Evolutionary conservation across 2,329 filamentous ascomycete genomes (phyloP).

Genomic region (Pyrenochaeta sp.): DNA sequence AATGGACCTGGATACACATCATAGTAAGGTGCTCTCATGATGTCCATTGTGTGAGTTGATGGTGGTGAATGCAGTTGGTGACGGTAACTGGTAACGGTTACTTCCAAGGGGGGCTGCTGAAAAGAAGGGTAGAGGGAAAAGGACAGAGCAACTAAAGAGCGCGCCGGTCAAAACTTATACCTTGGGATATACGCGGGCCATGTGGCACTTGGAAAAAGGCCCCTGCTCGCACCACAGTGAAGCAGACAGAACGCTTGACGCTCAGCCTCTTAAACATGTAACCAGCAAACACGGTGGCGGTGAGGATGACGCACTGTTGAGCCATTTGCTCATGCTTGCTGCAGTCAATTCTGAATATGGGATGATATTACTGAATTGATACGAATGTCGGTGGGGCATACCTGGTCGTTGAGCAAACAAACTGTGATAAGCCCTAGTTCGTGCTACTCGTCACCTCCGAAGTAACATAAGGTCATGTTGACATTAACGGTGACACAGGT

Average conservation of each 20-base stretch:
- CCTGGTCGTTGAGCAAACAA: slow-evolving; percentile 12
- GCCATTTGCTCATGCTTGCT: background rate
- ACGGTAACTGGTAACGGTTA: too few relatives aligned
- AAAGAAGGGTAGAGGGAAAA: slow-evolving; percentile 12
- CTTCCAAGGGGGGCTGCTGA: slow-evolving; percentile 34
- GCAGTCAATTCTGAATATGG: slow-evolving; percentile 6
- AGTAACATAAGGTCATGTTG: background rate
- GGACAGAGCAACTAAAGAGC: background rate
- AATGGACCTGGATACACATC: too few relatives aligned
- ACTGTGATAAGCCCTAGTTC: background rate
- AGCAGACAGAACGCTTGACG: too few relatives aligned
- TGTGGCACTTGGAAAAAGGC: slow-evolving; percentile 2
- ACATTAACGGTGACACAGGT: background rate
- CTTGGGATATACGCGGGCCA: background rate
- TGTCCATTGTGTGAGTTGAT: too few relatives aligned
- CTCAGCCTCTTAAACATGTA: too few relatives aligned
- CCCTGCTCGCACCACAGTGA: slow-evolving; percentile 9
- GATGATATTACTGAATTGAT: background rate
- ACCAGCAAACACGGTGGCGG: slow-evolving; percentile 19
- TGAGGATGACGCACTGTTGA: slow-evolving; percentile 5
- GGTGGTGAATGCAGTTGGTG: too few relatives aligned
- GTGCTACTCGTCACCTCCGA: slow-evolving; percentile 4
- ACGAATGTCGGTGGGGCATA: slow-evolving; percentile 1
- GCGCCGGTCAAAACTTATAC: slow-evolving; percentile 1
- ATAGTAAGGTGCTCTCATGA: too few relatives aligned